Base-by-base conservation (phyloP, 345 rosid species). In the Eutrema japonicum region DNA sequence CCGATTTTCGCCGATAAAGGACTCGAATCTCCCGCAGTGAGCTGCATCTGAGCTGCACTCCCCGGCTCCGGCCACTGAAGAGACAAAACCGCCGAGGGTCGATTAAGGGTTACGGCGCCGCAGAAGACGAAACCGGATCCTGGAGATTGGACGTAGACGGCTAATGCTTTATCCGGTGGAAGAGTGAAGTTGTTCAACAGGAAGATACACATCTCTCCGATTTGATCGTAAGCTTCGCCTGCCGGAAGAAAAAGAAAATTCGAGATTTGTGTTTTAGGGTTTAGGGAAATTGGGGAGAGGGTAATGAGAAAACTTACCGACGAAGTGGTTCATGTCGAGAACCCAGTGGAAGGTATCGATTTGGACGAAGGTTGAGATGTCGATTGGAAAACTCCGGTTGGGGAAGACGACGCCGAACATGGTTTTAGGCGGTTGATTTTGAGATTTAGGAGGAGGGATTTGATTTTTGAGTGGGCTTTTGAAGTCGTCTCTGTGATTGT, bases 391-490 rank as follows among this genome's bases (percentile, higher is more conserved):
- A 77, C 99, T 95, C 68, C 97, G 85, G 73, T 95, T 86, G 2
- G 99, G 99, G 80, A 95, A 95, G 41, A 95, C 92, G 3, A 95
- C 96, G 29, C 99, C 99, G 54, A 95, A 95, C 99, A 95, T 91
- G 33, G 3, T 65, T 51, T 6, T 48, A 5, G 36, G 36, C 2
- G 13, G 3, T 30, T 32, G 43, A 2, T 1, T n/a, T 45, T 47
- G 4, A 41, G 22, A 29, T 7, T 8, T 26, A 0, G 5, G 4
- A 22, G 29, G 26, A 22, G 26, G 33, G 12, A 10, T 54, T 42
- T 8, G 9, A 22, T 3, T 46, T 66, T 46, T 3, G 14, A 66
- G 46, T 50, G 9, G n/a, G 7, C 5, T 22, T 35, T 14, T 60
- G 36, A 52, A 33, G 60, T 47, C 3, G 50, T 48, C 4, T 6